These are phyloP conservation scores for Fusarium burgessii DNA, from an alignment of 2,329 filamentous ascomycete species.

Conservation along the genomic window DNA sequence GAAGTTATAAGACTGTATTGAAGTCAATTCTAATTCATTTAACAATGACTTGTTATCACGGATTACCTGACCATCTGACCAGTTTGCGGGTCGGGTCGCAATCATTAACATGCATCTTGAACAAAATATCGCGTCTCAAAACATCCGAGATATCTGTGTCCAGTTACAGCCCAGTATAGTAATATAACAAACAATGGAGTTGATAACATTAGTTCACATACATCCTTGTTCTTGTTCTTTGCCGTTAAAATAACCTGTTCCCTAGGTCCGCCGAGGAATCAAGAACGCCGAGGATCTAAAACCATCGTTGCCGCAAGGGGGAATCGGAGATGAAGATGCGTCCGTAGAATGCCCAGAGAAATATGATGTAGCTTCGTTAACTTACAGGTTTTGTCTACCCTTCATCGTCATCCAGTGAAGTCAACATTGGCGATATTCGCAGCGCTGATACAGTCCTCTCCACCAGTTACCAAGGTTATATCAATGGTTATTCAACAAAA, in stretches of 20 bases:
- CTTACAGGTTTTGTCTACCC: constrained; percentile 3
- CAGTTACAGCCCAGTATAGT: not conserved
- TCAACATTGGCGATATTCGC: not conserved
- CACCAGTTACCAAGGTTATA: not conserved
- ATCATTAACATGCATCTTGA: constrained; percentile 12
- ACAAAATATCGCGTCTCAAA: constrained; percentile 4
- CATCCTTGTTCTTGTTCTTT: not conserved
- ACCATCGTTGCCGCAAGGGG: constrained; percentile 6
- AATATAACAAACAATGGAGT: not conserved
- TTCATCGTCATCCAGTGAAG: not conserved
- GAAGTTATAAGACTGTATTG: not conserved
- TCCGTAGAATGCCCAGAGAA: constrained; percentile 17
- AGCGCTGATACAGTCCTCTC: not conserved
- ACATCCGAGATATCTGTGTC: constrained; percentile 10
- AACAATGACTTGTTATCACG: constrained; percentile 10
- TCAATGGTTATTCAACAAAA: not conserved
- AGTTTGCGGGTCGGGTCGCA: constrained; percentile 5
- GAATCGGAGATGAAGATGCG: not conserved
- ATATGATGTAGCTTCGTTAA: constrained; percentile 5
- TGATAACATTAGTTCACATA: not conserved
- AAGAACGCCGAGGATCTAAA: constrained; percentile 10
- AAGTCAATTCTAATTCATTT: not conserved
- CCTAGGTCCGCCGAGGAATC: not conserved
- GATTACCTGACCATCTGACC: constrained; percentile 15
- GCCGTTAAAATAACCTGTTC: not conserved